A percentile compares a stretch with the other conserved stretches of the same genome.
Evolutionary conservation across 352 stramenopile species (phyloP).

Genomic region (Pythium scleroteichum): DNA sequence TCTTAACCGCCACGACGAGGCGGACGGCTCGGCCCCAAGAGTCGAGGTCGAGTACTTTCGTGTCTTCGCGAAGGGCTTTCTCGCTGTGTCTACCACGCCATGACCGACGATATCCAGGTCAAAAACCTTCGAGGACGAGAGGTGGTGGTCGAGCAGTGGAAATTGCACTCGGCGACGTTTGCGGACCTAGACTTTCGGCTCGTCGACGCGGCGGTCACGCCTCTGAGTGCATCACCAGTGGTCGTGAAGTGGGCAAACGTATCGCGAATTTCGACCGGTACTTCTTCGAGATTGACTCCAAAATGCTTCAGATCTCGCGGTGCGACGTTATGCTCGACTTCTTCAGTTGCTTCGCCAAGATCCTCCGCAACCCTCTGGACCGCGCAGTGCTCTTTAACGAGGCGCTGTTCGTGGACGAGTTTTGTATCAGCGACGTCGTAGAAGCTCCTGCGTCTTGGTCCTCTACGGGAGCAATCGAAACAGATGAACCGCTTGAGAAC

Average conservation of each 20-base stretch:
- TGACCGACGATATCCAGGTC: conserved; percentile 3
- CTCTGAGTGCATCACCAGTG: background rate
- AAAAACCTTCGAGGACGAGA: conserved; percentile 1
- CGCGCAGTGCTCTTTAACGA: conserved; percentile 7
- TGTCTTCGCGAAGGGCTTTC: conserved; percentile 4
- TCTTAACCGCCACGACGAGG: conserved; percentile 9
- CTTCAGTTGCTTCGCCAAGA: conserved; percentile 8
- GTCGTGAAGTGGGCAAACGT: conserved; percentile 8
- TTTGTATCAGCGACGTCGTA: conserved; percentile 8
- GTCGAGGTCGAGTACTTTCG: conserved; percentile 14
- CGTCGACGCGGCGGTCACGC: conserved; percentile 5
- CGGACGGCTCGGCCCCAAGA: conserved; percentile 9
- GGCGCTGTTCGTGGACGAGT: conserved; percentile 9
- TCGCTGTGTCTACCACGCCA: conserved; percentile 9
- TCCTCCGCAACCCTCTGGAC: background rate
- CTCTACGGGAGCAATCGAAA: no score
- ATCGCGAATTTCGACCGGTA: conserved; percentile 4
- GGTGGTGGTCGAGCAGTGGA: conserved; percentile 10
- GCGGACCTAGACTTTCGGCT: conserved; percentile 1
- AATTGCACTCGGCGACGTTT: conserved; percentile 4
- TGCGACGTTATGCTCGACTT: conserved; percentile 12
- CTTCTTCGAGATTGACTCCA: conserved; percentile 9
- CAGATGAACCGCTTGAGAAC: no score
- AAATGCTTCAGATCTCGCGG: conserved; percentile 7
- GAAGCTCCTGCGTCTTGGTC: no score